Conservation (phyloP, 73 alveolate species). For the Stentor roeselii region DNA sequence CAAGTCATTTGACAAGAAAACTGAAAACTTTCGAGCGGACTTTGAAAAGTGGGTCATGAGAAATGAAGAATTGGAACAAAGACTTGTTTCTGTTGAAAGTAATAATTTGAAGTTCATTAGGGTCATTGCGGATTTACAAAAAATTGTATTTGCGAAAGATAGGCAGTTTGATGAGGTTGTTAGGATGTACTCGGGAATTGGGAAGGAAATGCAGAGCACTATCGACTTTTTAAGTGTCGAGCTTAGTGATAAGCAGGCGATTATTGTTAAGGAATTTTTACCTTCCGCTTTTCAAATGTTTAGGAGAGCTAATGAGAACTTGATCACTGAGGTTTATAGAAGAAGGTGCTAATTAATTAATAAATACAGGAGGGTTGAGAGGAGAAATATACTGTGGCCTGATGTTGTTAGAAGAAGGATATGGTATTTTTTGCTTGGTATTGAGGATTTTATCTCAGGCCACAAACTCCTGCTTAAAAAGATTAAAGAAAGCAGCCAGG, state of each 20-base stretch:
- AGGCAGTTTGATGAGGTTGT: neutral
- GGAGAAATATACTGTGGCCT: no score
- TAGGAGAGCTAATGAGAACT: no score
- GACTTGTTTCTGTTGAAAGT: neutral
- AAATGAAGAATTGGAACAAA: constrained; percentile 2
- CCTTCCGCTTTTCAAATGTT: neutral
- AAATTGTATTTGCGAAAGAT: neutral
- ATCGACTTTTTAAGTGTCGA: neutral
- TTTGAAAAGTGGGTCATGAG: constrained; percentile 17
- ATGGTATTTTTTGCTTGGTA: no score
- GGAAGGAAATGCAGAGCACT: neutral
- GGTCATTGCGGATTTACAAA: neutral
- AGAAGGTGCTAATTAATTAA: no score
- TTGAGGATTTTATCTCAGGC: no score
- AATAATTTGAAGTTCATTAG: no score
- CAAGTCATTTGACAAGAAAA: neutral
- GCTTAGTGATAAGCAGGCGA: neutral
- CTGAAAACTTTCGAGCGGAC: neutral
- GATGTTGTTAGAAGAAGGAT: no score
- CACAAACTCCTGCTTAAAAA: no score
- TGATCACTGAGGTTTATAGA: no score
- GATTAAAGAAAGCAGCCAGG: no score
- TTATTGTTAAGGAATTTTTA: neutral
- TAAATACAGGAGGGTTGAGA: no score
- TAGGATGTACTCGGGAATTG: neutral